Percentiles rank a stretch among this genome's conserved stretches.
phyloP scores from a whole-genome alignment of 1,284 basidiomycete genomes.

The Trichosporon inkin region DNA sequence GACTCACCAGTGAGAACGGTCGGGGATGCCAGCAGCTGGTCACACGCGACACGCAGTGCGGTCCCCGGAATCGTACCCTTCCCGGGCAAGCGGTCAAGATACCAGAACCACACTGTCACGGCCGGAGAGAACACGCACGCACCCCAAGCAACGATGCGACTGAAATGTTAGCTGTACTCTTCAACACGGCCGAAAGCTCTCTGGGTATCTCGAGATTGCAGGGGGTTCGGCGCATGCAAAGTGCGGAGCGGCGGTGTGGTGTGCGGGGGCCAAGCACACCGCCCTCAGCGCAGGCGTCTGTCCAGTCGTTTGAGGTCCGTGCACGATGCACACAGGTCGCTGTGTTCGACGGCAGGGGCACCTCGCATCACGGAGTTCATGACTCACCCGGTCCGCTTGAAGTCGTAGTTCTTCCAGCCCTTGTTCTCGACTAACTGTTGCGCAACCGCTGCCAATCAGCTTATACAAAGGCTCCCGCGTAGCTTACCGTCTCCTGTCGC shows the following conservation, averaged over 20 bases:
- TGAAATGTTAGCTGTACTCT: constrained; percentile 17
- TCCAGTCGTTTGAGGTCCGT: too few relatives aligned
- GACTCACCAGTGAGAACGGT: constrained; percentile 41
- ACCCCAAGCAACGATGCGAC: constrained; percentile 50
- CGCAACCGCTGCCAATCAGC: constrained; percentile 46
- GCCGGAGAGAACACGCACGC: constrained; percentile 50
- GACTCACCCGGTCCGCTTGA: constrained; percentile 49
- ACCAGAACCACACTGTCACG: constrained; percentile 48
- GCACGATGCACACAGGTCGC: too few relatives aligned
- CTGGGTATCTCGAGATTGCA: too few relatives aligned
- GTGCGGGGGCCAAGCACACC: too few relatives aligned
- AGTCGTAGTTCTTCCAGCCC: constrained; percentile 46
- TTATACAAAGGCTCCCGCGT: not conserved
- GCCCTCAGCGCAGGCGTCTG: too few relatives aligned
- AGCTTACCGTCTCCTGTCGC: constrained; percentile 50
- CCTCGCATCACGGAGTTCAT: too few relatives aligned
- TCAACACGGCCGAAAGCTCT: not conserved
- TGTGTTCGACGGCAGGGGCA: too few relatives aligned
- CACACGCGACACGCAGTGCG: constrained; percentile 44
- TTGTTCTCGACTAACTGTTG: constrained; percentile 55
- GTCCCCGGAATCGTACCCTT: constrained; percentile 38
- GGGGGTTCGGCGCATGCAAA: too few relatives aligned
- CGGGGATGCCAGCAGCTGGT: constrained; percentile 53
- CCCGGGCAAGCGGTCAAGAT: constrained; percentile 44
- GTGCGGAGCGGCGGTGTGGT: too few relatives aligned